Conservation (phyloP, 176 grass and related monocot genomes). For the Oryza rufipogon region DNA sequence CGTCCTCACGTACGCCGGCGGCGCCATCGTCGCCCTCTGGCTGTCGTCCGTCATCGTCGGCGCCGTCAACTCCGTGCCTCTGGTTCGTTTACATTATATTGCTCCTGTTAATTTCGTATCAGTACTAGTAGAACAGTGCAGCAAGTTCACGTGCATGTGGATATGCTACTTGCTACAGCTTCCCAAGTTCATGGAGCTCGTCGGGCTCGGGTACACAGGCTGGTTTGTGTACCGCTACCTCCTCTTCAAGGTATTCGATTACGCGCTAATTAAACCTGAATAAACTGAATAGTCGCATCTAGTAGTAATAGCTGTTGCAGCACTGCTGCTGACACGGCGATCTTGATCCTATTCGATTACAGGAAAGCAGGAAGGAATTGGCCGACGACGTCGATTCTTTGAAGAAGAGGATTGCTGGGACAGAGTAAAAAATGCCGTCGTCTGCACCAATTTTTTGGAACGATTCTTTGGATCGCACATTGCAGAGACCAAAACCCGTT, state of each 20-base stretch:
- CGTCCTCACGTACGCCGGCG: constrained; percentile 78
- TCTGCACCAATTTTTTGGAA: constrained; percentile 13
- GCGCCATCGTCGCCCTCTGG: constrained; percentile 76
- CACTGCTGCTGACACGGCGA: not conserved
- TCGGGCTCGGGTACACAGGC: constrained; percentile 85
- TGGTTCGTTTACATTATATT: constrained; percentile 44
- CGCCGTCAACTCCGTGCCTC: constrained; percentile 83
- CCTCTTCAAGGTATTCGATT: constrained; percentile 84
- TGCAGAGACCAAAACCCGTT: not conserved
- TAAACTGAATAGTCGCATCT: not conserved
- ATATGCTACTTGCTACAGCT: constrained; percentile 49
- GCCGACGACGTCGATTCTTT: constrained; percentile 60
- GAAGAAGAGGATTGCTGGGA: constrained; percentile 84
- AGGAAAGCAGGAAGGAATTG: constrained; percentile 87
- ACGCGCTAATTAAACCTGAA: not conserved
- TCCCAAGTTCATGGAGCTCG: constrained; percentile 89
- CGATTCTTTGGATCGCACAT: constrained; percentile 19
- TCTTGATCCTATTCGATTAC: not conserved
- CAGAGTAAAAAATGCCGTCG: constrained; percentile 56
- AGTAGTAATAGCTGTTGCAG: not conserved
- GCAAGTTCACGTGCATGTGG: not conserved
- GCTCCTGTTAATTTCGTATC: not conserved
- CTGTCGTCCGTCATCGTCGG: constrained; percentile 76
- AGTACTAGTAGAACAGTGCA: not conserved
- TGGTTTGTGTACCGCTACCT: constrained; percentile 98